phyloP scores from a whole-genome alignment of 208 protist genomes.

The Acanthamoeba healyi region DNA sequence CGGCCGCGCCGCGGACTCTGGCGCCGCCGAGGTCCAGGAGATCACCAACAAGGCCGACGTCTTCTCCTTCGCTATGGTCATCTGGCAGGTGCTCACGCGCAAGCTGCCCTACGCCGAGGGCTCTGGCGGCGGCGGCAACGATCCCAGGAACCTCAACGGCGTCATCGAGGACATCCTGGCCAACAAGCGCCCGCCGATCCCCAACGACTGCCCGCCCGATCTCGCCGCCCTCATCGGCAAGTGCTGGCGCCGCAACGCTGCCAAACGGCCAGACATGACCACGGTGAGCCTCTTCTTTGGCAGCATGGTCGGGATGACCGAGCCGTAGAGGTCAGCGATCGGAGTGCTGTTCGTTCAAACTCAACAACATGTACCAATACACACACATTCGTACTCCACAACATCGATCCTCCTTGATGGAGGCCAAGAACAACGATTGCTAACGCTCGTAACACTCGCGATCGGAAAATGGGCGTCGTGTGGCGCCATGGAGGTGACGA shows the following conservation, averaged over 20 bases:
- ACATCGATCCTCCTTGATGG: too few relatives aligned
- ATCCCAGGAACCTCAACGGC: neutral
- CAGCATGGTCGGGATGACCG: too few relatives aligned
- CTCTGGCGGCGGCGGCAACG: too few relatives aligned
- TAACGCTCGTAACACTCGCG: too few relatives aligned
- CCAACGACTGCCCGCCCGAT: neutral
- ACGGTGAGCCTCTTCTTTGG: too few relatives aligned
- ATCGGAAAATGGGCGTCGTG: too few relatives aligned
- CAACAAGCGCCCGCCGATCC: neutral
- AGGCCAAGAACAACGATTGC: too few relatives aligned
- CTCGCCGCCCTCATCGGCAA: neutral
- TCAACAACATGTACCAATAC: too few relatives aligned
- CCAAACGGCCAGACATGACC: neutral
- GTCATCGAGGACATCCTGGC: neutral
- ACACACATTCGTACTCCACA: too few relatives aligned
- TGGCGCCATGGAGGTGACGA: too few relatives aligned
- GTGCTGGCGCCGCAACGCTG: neutral
- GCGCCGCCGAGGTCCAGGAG: neutral
- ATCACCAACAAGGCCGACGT: neutral
- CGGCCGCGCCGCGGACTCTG: slow-evolving; percentile 15
- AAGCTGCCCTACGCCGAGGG: neutral
- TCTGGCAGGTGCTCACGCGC: slow-evolving; percentile 19
- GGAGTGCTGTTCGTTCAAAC: too few relatives aligned
- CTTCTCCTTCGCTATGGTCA: neutral
- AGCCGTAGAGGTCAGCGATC: too few relatives aligned